Conservation (phyloP, 192 early-diverging fungal species). For the Backusella luteola region DNA sequence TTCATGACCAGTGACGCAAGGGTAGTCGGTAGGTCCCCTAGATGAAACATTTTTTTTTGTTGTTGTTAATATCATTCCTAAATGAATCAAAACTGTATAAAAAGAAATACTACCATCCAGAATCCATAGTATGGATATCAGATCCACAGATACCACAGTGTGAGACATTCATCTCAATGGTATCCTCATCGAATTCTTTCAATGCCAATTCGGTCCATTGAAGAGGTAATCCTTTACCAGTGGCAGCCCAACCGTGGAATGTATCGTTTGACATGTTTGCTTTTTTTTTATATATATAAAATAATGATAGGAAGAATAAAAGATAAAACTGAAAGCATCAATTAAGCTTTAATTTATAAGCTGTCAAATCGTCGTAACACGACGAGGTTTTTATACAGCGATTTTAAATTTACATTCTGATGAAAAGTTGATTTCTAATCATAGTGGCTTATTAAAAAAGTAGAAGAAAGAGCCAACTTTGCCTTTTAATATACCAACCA, state of each 20-base stretch:
- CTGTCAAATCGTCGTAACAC: background rate
- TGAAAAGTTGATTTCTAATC: background rate
- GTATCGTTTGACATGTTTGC: slow-evolving; percentile 20
- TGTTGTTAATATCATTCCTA: no score
- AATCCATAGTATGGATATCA: slow-evolving; percentile 69
- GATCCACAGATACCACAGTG: slow-evolving; percentile 79
- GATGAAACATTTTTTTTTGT: no score
- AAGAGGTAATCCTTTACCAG: slow-evolving; percentile 25
- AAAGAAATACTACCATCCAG: slow-evolving; percentile 20
- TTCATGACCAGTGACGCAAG: slow-evolving; percentile 54
- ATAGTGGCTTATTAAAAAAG: background rate
- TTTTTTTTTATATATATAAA: background rate
- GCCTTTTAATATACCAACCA: background rate
- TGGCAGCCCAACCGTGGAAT: slow-evolving; percentile 25
- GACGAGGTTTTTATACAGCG: background rate
- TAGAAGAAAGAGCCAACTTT: background rate
- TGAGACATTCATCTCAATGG: slow-evolving; percentile 47
- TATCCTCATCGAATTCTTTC: slow-evolving; percentile 37
- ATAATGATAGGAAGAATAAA: background rate
- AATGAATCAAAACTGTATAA: no score
- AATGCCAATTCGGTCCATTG: slow-evolving; percentile 26
- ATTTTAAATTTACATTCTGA: background rate
- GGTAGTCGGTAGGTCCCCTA: slow-evolving; percentile 27
- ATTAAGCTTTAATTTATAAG: background rate
- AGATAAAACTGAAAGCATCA: background rate